Conservation (phyloP, 192 early-diverging fungal species). For the Linnemannia elongata region DNA sequence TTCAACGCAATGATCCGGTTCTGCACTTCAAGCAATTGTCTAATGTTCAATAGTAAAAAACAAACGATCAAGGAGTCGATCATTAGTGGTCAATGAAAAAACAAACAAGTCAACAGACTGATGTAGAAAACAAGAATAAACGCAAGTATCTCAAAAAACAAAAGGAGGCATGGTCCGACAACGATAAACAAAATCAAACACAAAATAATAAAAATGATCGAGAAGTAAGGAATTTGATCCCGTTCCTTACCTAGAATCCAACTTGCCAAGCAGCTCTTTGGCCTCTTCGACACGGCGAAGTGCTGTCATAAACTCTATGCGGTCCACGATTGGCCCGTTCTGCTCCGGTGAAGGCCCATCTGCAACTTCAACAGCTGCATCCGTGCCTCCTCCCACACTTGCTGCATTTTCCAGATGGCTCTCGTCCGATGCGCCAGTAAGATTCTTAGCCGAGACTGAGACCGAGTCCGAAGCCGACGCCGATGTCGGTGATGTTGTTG, state of each 20-base stretch:
- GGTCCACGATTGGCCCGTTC: slow-evolving; percentile 2
- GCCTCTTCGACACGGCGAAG: slow-evolving; percentile 25
- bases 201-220: not conserved
- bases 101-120: too few relatives aligned
- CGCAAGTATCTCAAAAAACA: not conserved
- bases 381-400: not conserved
- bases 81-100: not conserved
- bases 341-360: not conserved
- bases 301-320: slow-evolving; percentile 15
- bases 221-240: too few relatives aligned
- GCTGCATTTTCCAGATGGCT: not conserved
- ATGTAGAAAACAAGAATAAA: not conserved
- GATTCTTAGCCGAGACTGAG: not conserved
- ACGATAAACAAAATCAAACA: not conserved
- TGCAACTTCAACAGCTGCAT: too few relatives aligned
- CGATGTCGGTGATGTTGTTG: not conserved
- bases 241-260: slow-evolving; percentile 23
- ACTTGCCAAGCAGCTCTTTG: slow-evolving; percentile 11
- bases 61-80: not conserved
- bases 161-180: not conserved
- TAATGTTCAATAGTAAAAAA: slow-evolving; percentile 13
- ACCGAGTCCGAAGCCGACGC: not conserved
- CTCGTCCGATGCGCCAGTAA: not conserved
- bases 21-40: slow-evolving; percentile 40
- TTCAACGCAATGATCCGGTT: slow-evolving; percentile 27